Conservation (phyloP, 805 yeast genomes). For the Tetrapisispora namnaoensis region DNA sequence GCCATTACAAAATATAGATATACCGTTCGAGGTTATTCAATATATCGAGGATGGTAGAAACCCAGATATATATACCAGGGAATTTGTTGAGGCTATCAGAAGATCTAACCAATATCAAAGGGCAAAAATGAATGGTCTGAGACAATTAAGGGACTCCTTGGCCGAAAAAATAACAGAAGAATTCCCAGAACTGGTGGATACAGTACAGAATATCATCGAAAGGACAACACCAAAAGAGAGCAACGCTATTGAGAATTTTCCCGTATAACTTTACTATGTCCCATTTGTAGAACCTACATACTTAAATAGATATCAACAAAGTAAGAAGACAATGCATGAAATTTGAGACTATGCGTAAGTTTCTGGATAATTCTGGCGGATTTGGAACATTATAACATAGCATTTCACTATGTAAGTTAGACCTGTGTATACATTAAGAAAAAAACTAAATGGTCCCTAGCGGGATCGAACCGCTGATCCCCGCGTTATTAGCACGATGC, state of each 20-base stretch:
- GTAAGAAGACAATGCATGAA: background rate
- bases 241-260: background rate
- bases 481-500: constrained; percentile 10
- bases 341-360: no score
- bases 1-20: constrained; percentile 33
- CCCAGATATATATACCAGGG: constrained; percentile 94
- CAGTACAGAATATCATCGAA: constrained; percentile 46
- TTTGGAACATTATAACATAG: no score
- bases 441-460: constrained; percentile 6
- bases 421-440: no score
- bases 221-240: constrained; percentile 23
- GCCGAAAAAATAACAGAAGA: constrained; percentile 63
- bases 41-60: constrained; percentile 95
- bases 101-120: constrained; percentile 79
- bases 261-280: background rate
- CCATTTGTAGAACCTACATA: background rate
- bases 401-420: no score
- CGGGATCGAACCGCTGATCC: constrained; percentile 7
- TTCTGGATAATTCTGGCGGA: no score
- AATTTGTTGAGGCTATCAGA: constrained; percentile 89
- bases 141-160: constrained; percentile 50
- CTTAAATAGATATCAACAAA: no score
- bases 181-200: constrained; percentile 62
- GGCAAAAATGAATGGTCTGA: constrained; percentile 71
- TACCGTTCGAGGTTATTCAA: constrained; percentile 78